These are phyloP conservation scores for Cercospora canescens DNA, from an alignment of 2,329 filamentous ascomycete genomes.

Conservation along the genomic window DNA sequence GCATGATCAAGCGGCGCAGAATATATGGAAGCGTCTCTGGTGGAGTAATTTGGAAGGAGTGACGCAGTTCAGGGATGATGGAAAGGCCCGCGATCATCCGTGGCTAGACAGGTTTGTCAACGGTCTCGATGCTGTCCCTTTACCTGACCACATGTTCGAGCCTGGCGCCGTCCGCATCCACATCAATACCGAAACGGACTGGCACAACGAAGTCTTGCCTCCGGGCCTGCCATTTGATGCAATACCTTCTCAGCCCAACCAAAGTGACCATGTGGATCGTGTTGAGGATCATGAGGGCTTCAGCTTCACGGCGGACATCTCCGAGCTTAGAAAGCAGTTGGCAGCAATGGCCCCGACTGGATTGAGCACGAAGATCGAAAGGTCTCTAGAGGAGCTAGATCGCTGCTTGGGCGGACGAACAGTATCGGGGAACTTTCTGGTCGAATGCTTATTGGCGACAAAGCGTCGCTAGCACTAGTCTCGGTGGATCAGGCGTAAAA, in stretches of 20 bases:
- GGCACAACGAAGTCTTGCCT: background rate
- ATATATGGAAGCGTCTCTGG: constrained; percentile 1
- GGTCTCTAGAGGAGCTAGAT: background rate
- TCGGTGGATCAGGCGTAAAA: background rate
- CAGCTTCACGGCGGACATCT: background rate
- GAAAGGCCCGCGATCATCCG: background rate
- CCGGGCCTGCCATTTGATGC: background rate
- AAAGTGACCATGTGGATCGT: background rate
- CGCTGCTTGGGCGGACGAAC: background rate
- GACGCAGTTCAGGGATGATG: background rate
- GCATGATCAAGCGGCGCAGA: background rate
- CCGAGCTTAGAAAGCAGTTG: background rate
- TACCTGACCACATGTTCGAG: background rate
- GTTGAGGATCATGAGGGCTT: background rate
- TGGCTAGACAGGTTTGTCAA: background rate
- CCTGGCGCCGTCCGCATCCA: background rate
- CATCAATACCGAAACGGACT: background rate
- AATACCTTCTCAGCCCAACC: background rate
- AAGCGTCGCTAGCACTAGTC: background rate
- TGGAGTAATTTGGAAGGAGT: background rate
- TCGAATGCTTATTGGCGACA: background rate
- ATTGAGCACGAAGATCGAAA: background rate
- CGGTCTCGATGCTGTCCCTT: background rate
- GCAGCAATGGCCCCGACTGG: background rate
- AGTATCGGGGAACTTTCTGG: background rate